Evolutionary conservation across 169 alveolate genomes (phyloP).

Genomic region (Plasmodium sp.): DNA sequence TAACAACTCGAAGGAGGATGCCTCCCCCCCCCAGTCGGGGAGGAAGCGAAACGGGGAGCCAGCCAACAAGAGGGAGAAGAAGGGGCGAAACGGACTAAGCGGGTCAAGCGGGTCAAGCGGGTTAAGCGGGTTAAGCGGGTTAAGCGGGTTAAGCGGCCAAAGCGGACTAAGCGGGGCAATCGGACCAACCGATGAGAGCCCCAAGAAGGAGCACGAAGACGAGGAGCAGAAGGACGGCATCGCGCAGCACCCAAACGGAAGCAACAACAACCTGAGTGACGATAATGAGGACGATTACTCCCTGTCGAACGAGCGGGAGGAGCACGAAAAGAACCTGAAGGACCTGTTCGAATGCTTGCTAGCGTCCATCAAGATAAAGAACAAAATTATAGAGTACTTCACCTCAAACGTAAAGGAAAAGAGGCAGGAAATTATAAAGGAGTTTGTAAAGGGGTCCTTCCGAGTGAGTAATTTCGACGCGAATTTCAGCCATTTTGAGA

Average conservation of each 20-base stretch:
- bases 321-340: conserved; percentile 32
- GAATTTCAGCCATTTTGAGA: conserved; percentile 34
- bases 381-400: conserved; percentile 56
- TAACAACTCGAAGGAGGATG: not conserved
- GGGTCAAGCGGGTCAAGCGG: no score
- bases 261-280: not conserved
- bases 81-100: not conserved
- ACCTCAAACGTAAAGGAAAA: conserved; percentile 17
- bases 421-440: conserved; percentile 44
- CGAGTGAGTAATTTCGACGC: conserved; percentile 52
- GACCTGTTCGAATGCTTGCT: conserved; percentile 21
- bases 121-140: no score
- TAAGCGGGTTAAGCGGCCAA: no score
- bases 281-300: not conserved
- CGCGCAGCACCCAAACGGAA: not conserved
- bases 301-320: not conserved
- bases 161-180: no score
- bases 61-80: not conserved
- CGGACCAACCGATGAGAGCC: not conserved
- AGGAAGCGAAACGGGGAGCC: conserved; percentile 5
- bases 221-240: not conserved
- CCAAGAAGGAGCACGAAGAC: not conserved
- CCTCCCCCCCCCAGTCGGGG: not conserved
- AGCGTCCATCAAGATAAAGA: conserved; percentile 29
- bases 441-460: conserved; percentile 59